Evolutionary conservation across 768 basidiomycete genomes (phyloP), one percentile per base, ranked within the genome.

Genomic region (Macrolepiota dolichaula): DNA sequence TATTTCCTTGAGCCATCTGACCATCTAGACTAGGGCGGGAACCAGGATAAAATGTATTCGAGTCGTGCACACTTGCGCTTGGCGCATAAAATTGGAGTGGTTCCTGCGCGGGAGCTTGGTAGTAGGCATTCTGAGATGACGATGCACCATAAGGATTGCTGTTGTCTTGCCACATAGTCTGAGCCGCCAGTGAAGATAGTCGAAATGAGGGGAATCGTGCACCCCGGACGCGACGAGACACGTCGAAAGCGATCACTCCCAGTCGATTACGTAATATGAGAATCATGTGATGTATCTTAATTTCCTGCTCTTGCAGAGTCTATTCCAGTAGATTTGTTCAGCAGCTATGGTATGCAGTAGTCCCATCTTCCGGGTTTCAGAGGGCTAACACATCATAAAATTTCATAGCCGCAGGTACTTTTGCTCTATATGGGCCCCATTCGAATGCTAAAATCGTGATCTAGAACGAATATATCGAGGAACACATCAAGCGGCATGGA

Each of bases 391-490:
- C 7, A 37, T 7, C 65, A 38, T 61, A 68, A 47, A 55, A 29
- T 42, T 36, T 32, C 70, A 63, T 66, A 91, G 88, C 88, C 88
- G 70, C 88, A 90, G 85, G 88, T 89, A 78, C 57, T 57, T 1
- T 35, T 47, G 25, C 7, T 9, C 2, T 27, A 7, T 13, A 24
- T 25, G 25, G 17, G 13, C 50, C 37, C 42, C 17, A n/a, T 11
- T 22, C 58, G 19, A n/a, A 55, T 25, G 22, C 38, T 37, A 24
- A 59, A 55, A 29, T 25, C 7, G 11, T 55, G 42, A 40, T 37
- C 11, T 59, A 99, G 93, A 98, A 98, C 82, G 96, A 98, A 74
- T 98, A 98, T 74, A 98, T 99, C 75, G 96, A 98, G 75, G 96
- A 99, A 80, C 91, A 93, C 71, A 96, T 98, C 74, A 95, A 94